These are phyloP conservation scores for Pseudogymnoascus sp. DNA, from an alignment of 2,329 filamentous ascomycete genomes.

Conservation along the genomic window DNA sequence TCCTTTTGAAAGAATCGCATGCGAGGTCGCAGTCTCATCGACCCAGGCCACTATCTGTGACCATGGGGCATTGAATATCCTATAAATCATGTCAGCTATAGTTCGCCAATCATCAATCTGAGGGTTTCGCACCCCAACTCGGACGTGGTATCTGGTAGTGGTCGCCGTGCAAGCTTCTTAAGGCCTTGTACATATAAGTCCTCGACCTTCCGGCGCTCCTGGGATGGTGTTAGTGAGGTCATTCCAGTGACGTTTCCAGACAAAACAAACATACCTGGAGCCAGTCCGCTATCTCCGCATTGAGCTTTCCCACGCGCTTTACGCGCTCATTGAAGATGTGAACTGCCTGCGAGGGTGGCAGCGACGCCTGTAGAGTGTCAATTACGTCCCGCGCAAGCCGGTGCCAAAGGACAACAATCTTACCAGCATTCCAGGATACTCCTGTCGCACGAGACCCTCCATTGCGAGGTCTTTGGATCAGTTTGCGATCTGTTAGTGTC, in stretches of 20 bases:
- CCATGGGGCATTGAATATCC: constrained; percentile 87
- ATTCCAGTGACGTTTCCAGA: constrained; percentile 11
- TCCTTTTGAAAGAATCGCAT: constrained; percentile 68
- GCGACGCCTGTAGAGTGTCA: constrained; percentile 50
- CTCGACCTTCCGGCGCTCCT: constrained; percentile 91
- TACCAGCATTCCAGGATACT: constrained; percentile 94
- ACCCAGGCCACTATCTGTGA: constrained; percentile 73
- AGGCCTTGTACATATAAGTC: constrained; percentile 79
- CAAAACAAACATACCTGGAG: constrained; percentile 57
- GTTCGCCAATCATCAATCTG: constrained; percentile 3
- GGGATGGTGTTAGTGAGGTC: constrained; percentile 19
- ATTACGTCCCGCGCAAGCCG: constrained; percentile 18
- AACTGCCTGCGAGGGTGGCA: constrained; percentile 76
- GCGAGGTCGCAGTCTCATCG: constrained; percentile 72
- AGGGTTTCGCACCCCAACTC: constrained; percentile 69
- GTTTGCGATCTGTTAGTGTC: neutral
- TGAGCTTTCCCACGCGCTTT: constrained; percentile 76
- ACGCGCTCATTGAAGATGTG: constrained; percentile 77
- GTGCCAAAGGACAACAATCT: constrained; percentile 31
- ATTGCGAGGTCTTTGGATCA: constrained; percentile 34
- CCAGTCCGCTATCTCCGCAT: constrained; percentile 91
- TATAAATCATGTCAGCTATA: constrained; percentile 33
- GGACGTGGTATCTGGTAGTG: constrained; percentile 63
- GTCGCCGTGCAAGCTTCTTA: constrained; percentile 68
- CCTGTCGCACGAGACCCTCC: constrained; percentile 72